These are phyloP conservation scores for Amphibolis antarctica DNA, from an alignment of 106 monocot genomes.

Conservation along the genomic window DNA sequence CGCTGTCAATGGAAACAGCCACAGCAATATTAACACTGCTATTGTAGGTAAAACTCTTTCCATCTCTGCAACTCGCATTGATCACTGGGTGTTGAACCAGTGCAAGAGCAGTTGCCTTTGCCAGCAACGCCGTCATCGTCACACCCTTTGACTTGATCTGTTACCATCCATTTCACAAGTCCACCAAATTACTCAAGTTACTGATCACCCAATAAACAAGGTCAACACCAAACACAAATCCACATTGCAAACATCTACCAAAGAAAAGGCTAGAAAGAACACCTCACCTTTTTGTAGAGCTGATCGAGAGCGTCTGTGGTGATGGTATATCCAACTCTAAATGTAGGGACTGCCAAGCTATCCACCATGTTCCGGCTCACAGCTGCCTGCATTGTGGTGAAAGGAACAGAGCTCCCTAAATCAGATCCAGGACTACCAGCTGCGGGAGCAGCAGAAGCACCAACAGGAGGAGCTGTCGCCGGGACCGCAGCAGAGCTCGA, in stretches of 20 bases:
- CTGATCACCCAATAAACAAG: neutral
- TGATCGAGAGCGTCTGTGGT: constrained; percentile 70
- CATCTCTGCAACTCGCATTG: constrained; percentile 87
- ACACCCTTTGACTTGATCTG: constrained; percentile 94
- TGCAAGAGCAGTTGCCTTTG: constrained; percentile 82
- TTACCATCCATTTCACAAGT: neutral
- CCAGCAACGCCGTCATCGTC: constrained; percentile 85
- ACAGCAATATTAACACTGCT: constrained; percentile 92
- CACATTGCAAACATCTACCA: neutral
- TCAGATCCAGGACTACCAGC: constrained; percentile 20
- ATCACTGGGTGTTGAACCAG: constrained; percentile 70
- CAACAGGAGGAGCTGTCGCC: neutral
- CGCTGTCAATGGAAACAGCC: constrained; percentile 83
- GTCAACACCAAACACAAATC: neutral
- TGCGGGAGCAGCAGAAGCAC: neutral
- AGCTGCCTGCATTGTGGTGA: constrained; percentile 84
- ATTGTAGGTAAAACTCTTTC: constrained; percentile 84
- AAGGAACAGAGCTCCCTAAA: constrained; percentile 57
- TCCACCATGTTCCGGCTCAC: constrained; percentile 88
- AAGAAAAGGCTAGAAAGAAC: constrained; percentile 10
- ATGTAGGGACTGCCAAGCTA: constrained; percentile 74
- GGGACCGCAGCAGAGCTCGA: constrained; percentile 1
- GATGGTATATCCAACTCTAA: constrained; percentile 83
- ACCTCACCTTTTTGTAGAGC: constrained; percentile 88
- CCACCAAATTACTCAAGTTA: neutral